Conservation (phyloP, 129 eudicot species). For the Daucus carota region DNA sequence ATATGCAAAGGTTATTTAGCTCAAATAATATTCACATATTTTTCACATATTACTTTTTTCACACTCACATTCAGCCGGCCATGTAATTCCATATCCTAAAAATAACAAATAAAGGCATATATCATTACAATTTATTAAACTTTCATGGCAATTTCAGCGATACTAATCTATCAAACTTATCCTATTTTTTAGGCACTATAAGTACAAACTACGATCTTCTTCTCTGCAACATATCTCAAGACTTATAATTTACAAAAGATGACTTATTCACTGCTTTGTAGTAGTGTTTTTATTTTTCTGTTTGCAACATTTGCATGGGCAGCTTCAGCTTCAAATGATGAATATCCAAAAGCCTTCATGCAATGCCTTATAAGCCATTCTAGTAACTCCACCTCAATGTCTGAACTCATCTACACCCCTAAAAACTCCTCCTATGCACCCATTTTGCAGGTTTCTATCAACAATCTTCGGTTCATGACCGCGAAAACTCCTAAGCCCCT, state of each 20-base stretch:
- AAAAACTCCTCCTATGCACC: not conserved
- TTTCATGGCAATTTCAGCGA: not conserved
- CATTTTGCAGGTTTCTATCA: not conserved
- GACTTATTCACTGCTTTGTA: not conserved
- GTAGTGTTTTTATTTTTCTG: not conserved
- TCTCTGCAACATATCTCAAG: not conserved
- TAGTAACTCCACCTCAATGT: not conserved
- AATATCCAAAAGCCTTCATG: not conserved
- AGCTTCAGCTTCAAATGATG: not conserved
- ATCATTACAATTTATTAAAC: not conserved
- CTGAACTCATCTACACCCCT: not conserved
- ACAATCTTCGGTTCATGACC: conserved; percentile 1
- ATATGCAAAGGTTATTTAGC: too few species aligned
- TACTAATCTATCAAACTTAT: not conserved
- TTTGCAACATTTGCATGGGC: not conserved
- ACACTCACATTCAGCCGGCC: not conserved
- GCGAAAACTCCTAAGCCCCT: not conserved
- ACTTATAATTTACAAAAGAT: not conserved
- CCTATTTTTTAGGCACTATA: not conserved
- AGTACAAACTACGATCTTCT: not conserved
- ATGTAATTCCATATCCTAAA: not conserved
- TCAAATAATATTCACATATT: not conserved
- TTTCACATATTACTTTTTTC: not conserved
- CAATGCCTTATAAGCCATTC: conserved; percentile 2
- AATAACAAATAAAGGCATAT: not conserved